Base-by-base conservation (phyloP, 106 monocot species). In the Agapanthus africanus region DNA sequence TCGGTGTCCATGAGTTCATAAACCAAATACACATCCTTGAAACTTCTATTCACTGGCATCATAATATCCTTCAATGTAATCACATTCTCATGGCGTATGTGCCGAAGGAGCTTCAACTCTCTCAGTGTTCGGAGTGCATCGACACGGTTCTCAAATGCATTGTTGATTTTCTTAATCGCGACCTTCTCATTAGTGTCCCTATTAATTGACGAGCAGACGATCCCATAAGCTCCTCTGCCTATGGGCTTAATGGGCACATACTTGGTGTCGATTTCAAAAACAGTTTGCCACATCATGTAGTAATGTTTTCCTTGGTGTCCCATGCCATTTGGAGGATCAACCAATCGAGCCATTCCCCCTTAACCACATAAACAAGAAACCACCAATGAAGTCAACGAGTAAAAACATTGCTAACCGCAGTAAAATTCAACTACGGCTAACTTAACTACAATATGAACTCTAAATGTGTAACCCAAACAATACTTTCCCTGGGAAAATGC, bases 1-100 rank as follows among this genome's bases (percentile, higher is more conserved):
- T 85, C 85, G 7, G 85, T 85, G 57, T 85, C 85, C 85, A 85
- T 85, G 44, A 85, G 85, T 65, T 88, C 88, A 76, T 88, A 88
- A 31, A 88, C 88, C 26, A 88, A 75, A 44, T 88, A 88, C 19
- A 88, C 88, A 73, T 88, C 88, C 70, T 74, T 88, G 79, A 88
- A 88, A 68, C 52, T 79, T 38, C 65, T 78, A 40, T 56, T 40
- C n/a, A 67, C 31, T n/a, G 88, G 84, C 78, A 88, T 79, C 88
- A 88, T 88, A 23, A 88, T 79, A 76, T 88, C 88, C 72, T 84
- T 88, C 65, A 88, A 72, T 50, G 71, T 80, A 61, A 88, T 88
- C 33, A 88, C 81, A 77, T 88, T 88, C 40, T 88, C 88, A 76
- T 88, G 88, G 23, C 42, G 78, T 0, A 88, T 44, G 39, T 88